Base-by-base conservation (phyloP, 1,284 basidiomycete species). In the Ceratorhiza oryzae-sativae region DNA sequence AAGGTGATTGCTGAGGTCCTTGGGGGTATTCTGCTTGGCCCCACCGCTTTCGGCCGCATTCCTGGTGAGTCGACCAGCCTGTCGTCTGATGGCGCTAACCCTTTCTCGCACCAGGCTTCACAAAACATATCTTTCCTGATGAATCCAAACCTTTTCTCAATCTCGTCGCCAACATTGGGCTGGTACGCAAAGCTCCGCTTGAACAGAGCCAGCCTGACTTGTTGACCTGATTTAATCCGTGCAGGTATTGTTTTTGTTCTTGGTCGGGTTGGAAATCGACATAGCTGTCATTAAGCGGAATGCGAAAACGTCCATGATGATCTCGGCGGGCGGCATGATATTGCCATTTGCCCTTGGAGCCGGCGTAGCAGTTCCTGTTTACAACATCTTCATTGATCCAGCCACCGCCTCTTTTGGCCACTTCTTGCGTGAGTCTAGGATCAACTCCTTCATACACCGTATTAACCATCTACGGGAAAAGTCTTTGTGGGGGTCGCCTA, bases 191-290 rank as follows among this genome's bases (percentile, higher is more conserved):
- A 39, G 30, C 1, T n/a, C 5, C 23, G 39, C 12, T 23, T 34
- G 20, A 18, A 25, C 10, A 15, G 1, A 45, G 8, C 59, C n/a
- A 1, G 25, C 2, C 30, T 27, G 39, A 2, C 12, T 27, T 59
- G 3, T 10, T 15, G 20, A 18, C 13, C 58, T 61, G 42, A 27
- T 12, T 12, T 13, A 25, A 13, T 10, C 2, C 20, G 2, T 5
- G 41, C 45, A 67, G 63, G 93, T 95, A 77, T 87, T 98, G 71
- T 96, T 96, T 81, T 86, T 97, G 4, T 97, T 97, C 81, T 86
- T 96, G 68, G 91, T 98, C 55, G 97, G 97, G 3, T 84, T 94
- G 41, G 93, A 98, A 82, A 94, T 97, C 73, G 96, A 98, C 76
- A 83, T 88, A 0, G 82, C 83, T 4, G 84, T 97, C 74, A 89